Base-by-base conservation (phyloP, 1,284 basidiomycete species). In the Ustilago curta region DNA sequence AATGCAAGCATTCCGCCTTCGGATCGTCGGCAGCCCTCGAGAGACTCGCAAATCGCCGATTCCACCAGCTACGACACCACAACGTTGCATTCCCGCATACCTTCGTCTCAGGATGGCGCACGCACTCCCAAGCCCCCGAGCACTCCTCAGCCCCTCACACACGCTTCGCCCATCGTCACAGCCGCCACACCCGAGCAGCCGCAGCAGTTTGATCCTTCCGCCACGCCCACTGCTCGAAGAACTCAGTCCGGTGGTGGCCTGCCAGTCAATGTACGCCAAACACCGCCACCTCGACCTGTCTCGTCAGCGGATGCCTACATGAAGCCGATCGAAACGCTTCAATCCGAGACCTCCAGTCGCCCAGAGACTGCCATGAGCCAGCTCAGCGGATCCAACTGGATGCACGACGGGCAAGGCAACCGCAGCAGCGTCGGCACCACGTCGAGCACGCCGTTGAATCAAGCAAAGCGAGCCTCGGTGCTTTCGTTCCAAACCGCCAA, bases 401-500 rank as follows among this genome's bases (percentile, higher is more conserved):
- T 69, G 55, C 63, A 67, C 29, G 69, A 72, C 18, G 68, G 54
- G 1, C 31, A 64, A n/a, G 27, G 61, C 52, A 76, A 72, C 25
- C 67, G 73, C 57, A 71, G 68, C 61, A 76, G 73, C 52, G 54
- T 74, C 40, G 66, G 62, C 37, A 77, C 75, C 27, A 57, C 58
- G 16, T 54, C 65, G 25, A 76, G 58, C 40, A 42, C 21, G 0
- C 59, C 64, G 8, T 19, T 62, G 23, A 77, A 68, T n/a, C 63
- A 70, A 44, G 21, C 54, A 25, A 78, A 73, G 56, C 70, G 80
- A 11, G 77, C 66, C 8, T 80, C 78, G 2, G 72, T 79, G 27
- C 71, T 81, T 19, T 81, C 79, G 2, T 82, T 82, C 47, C 79
- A 82, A 65, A 82, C 80, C 2, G 80, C 80, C n/a, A 65, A 79